A percentile compares a stretch with the other conserved stretches of the same genome.
These are phyloP conservation scores for Coemansia sp. DNA, from an alignment of 371 early-diverging fungal genomes.

Conservation along the genomic window DNA sequence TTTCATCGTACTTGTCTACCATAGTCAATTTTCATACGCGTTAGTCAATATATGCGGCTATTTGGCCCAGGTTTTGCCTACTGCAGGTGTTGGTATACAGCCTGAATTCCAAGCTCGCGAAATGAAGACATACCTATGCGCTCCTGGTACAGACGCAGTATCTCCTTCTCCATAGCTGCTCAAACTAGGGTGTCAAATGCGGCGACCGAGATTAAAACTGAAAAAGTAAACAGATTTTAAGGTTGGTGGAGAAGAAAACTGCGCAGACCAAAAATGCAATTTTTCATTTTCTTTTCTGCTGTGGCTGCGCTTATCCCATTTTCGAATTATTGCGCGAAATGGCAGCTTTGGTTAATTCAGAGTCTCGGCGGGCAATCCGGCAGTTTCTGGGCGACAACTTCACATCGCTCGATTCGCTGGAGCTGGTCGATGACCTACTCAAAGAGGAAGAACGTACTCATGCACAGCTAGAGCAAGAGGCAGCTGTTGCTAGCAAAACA, in stretches of 20 bases:
- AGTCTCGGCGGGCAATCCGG: conserved; percentile 10
- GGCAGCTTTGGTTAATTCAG: conserved; percentile 7
- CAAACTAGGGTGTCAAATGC: not conserved
- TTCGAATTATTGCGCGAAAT: conserved; percentile 1
- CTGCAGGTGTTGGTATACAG: not conserved
- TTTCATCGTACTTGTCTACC: conserved; percentile 49
- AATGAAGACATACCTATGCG: conserved; percentile 35
- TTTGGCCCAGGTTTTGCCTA: not conserved
- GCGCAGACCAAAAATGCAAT: conserved; percentile 3
- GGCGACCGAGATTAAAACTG: not conserved
- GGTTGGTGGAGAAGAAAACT: not conserved
- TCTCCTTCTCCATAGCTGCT: conserved; percentile 41
- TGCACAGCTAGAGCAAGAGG: conserved; percentile 19
- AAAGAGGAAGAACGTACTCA: conserved; percentile 32
- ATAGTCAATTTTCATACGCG: not conserved
- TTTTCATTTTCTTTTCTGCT: not conserved
- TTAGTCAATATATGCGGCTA: not conserved
- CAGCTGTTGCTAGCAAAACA: not conserved
- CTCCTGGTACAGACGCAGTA: conserved; percentile 43
- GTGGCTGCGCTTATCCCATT: not conserved
- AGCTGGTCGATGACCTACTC: conserved; percentile 31
- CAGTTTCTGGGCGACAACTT: conserved; percentile 42
- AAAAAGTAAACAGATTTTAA: not conserved
- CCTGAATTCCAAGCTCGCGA: not conserved
- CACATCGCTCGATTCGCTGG: conserved; percentile 42